Percentiles rank a stretch among this genome's conserved stretches.
Evolutionary conservation across 2,329 filamentous ascomycete genomes (phyloP).

Genomic region (Alternaria hordeiaustralica): DNA sequence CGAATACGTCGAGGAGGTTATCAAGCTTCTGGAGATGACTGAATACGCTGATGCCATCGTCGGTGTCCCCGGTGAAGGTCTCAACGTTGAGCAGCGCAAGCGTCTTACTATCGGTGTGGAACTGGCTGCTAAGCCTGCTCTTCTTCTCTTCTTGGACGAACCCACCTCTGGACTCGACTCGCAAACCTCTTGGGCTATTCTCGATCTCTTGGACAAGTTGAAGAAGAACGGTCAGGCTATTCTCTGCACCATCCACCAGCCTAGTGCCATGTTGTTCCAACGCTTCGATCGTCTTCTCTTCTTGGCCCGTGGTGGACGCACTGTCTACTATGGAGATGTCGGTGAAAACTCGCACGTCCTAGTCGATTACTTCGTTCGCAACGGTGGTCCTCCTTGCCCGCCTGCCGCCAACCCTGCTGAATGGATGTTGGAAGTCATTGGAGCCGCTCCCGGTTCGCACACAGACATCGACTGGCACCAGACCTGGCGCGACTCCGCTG

Average conservation of each 20-base stretch:
- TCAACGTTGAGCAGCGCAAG: conserved; percentile 69
- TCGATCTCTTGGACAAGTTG: conserved; percentile 85
- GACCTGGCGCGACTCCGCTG: conserved; percentile 56
- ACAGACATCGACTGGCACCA: conserved; percentile 60
- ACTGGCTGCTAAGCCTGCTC: conserved; percentile 85
- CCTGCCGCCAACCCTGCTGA: conserved; percentile 78
- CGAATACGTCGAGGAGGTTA: conserved; percentile 87
- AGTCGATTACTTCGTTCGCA: conserved; percentile 77
- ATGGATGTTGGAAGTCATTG: conserved; percentile 72
- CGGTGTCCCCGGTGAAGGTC: conserved; percentile 85
- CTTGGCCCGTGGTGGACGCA: conserved; percentile 75
- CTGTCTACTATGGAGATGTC: conserved; percentile 83
- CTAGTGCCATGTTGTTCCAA: conserved; percentile 94
- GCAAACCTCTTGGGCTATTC: conserved; percentile 92
- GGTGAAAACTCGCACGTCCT: conserved; percentile 72
- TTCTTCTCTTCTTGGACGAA: conserved; percentile 92
- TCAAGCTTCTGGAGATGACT: conserved; percentile 88
- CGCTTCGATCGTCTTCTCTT: conserved; percentile 85
- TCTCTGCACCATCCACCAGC: conserved; percentile 97
- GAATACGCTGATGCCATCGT: conserved; percentile 89
- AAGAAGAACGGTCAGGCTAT: conserved; percentile 83
- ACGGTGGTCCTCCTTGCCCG: conserved; percentile 71
- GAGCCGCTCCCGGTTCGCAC: conserved; percentile 57
- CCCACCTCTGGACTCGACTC: conserved; percentile 93
- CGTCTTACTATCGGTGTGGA: conserved; percentile 96